These are phyloP conservation scores for Hypoxylon crocopeplum DNA, from an alignment of 495 filamentous ascomycete species.

Conservation along the genomic window DNA sequence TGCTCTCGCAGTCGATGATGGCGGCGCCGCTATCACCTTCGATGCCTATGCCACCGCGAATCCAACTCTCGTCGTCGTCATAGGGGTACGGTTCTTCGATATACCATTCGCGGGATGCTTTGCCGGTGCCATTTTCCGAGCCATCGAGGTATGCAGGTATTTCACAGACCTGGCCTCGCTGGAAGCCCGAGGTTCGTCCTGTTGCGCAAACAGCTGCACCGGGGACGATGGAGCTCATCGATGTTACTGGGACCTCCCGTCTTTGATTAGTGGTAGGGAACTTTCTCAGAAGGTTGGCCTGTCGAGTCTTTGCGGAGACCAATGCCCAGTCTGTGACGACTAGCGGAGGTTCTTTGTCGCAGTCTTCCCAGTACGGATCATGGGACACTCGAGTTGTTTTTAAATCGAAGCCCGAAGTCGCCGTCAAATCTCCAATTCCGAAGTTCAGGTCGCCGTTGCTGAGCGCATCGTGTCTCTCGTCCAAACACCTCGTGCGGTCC, in stretches of 20 bases:
- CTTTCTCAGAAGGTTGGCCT: constrained; percentile 40
- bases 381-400: constrained; percentile 43
- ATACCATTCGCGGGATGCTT: constrained; percentile 44
- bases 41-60: constrained; percentile 45
- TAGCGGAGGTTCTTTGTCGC: constrained; percentile 36
- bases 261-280: constrained; percentile 34
- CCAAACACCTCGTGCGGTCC: constrained; percentile 32
- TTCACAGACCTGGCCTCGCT: constrained; percentile 40
- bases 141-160: constrained; percentile 41
- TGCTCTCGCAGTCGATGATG: constrained; percentile 40
- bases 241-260: constrained; percentile 24
- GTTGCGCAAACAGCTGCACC: constrained; percentile 34
- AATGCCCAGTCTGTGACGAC: constrained; percentile 43
- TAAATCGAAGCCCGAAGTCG: constrained; percentile 40
- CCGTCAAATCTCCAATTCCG: constrained; percentile 32
- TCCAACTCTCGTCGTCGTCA: constrained; percentile 44
- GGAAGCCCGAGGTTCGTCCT: constrained; percentile 39
- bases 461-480: constrained; percentile 32
- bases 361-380: constrained; percentile 44
- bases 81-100: constrained; percentile 39
- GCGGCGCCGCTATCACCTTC: constrained; percentile 46
- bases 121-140: constrained; percentile 36
- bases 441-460: constrained; percentile 13
- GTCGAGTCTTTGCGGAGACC: constrained; percentile 31
- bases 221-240: constrained; percentile 24